Base-by-base conservation (phyloP, 2,329 filamentous ascomycete species). In the Sclerotinia sclerotiorum region DNA sequence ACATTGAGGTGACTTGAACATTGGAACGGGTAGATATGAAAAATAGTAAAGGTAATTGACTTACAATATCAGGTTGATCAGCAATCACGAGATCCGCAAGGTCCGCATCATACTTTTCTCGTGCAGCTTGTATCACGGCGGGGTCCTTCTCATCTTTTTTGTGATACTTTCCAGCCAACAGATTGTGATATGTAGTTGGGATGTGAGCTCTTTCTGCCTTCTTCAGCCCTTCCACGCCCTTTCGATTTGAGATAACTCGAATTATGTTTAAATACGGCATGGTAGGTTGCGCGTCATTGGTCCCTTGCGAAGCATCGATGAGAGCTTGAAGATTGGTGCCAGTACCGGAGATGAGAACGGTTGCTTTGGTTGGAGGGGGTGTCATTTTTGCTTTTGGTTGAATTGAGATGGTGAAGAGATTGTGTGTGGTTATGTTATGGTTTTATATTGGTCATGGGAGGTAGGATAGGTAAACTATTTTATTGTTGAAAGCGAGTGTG, bases 241-340 rank as follows among this genome's bases (percentile, higher is more conserved):
- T 87, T 74, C 85, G 83, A 78, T 90, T 89, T 66, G 87, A 89
- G 69, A 91, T 87, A 7, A 91, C 88, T 69, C 87, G 85, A 32
- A 86, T 80, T 74, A 90, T 77, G 29, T 70, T 67, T 29, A 75
- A 85, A 72, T 82, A 81, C 13, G 84, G 82, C 64, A 77, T 42
- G 87, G 81, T 69, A 68, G 75, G 71, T 32, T 79, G 74, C 44
- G 79, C 77, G 32, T 56, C 32, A n/a, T 15, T 56, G 21, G 54
- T 56, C 21, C 54, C 54, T 56, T 56, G 74, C 44, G 79, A 78
- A 39, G 82, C 78, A 66, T 81, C 79, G 73, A 84, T 79, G 54
- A 92, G 83, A 71, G 89, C 88, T 82, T 91, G 89, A 1, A 93
- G 84, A 75, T 93, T 92, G 48, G 87, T 86, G 64, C 90, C 90